Base-by-base conservation (phyloP, 495 filamentous ascomycete genomes). In the Hypomontagnella submonticulosa region DNA sequence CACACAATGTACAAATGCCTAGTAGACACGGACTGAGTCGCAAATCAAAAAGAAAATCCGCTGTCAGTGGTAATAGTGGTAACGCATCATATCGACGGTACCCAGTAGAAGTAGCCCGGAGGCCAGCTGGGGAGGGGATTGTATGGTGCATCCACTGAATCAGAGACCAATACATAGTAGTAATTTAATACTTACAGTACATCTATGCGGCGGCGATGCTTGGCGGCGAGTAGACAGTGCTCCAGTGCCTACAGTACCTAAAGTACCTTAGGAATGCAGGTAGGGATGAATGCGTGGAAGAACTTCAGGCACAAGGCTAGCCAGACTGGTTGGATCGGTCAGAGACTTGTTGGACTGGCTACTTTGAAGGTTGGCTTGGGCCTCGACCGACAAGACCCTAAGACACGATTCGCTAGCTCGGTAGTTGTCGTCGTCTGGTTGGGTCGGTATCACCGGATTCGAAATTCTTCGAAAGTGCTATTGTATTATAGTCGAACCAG, bases 31-130 rank as follows among this genome's bases (percentile, higher is more conserved):
- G 9, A 32, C 42, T 23, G 43, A 55, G 11, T 46, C 7, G 43
- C 43, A 34, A 58, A 13, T 34, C 19, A 43, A 58, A 52, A 23
- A 13, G 16, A 18, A 12, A 41, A 48, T n/a, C n/a, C n/a, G 53
- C 30, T 19, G 30, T 62, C 40, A 63, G 23, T 68, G 54, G 59
- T 46, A 18, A 30, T 20, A 57, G 47, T 47, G 18, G 58, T 43
- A 63, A 56, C 43, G 36, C 55, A 69, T 69, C 16, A 5, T 60
- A 40, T 60, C 49, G 60, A 68, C 9, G 32, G 18, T 44, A 53
- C 55, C 41, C 23, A 51, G 55, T 69, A 58, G 47, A 16, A 51
- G 46, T 37, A 38, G 38, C 33, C 43, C 16, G 33, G 59, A 27
- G 42, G 20, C 53, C 58, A 57, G 57, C 47, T 57, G 65, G 43